Evolutionary conservation across 2,329 filamentous ascomycete species (phyloP).

Genomic region (Epichloe baconii): DNA sequence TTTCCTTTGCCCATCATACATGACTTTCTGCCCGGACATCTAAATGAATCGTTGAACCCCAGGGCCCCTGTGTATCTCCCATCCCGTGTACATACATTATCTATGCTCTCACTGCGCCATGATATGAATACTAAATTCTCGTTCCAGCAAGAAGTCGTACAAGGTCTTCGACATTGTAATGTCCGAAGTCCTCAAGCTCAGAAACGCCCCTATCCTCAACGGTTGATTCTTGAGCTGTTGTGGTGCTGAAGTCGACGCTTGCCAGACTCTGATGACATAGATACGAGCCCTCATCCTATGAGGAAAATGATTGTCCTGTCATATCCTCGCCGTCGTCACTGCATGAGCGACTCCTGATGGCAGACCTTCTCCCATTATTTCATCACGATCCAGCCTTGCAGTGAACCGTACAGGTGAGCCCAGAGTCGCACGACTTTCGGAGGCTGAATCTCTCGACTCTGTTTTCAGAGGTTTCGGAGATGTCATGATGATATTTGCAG

Average conservation of each 20-base stretch:
- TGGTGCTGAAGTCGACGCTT: constrained; percentile 7
- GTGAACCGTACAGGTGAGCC: constrained; percentile 5
- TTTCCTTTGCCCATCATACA: constrained; percentile 1
- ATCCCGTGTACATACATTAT: constrained; percentile 1
- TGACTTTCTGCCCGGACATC: constrained; percentile 1
- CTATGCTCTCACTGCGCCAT: not conserved
- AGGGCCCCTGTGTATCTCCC: not conserved
- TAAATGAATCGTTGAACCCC: not conserved
- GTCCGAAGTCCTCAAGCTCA: constrained; percentile 17
- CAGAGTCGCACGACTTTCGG: constrained; percentile 6
- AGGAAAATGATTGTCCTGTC: not conserved
- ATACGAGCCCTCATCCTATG: constrained; percentile 4
- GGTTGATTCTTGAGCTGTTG: not conserved
- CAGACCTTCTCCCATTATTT: constrained; percentile 4
- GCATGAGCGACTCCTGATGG: not conserved
- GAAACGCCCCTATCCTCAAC: constrained; percentile 5
- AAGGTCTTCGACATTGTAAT: constrained; percentile 16
- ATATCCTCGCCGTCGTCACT: not conserved
- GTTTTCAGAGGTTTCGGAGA: constrained; percentile 17
- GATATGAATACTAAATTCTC: constrained; percentile 7
- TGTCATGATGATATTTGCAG: constrained; percentile 19
- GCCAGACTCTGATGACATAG: constrained; percentile 2
- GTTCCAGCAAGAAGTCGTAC: constrained; percentile 12
- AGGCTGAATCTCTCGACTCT: constrained; percentile 11
- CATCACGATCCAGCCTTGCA: constrained; percentile 3